A percentile compares a stretch with the other conserved stretches of the same genome.
phyloP scores from a whole-genome alignment of 2,329 filamentous ascomycete genomes.

The Sordariomycetes sp. region DNA sequence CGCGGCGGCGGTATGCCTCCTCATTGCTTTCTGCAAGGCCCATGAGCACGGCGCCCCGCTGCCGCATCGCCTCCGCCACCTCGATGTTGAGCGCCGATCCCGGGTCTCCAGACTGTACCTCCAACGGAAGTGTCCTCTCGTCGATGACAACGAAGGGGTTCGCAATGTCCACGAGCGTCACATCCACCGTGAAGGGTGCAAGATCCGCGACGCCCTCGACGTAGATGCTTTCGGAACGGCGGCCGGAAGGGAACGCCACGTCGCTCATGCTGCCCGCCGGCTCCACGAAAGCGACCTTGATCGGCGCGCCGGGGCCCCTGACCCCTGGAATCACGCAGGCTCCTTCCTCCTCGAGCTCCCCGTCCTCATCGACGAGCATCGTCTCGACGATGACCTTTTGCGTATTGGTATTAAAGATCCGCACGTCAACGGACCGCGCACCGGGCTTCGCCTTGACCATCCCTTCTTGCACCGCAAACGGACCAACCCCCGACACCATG shows the following conservation, averaged over 20 bases:
- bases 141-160: conserved; percentile 36
- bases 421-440: conserved; percentile 15
- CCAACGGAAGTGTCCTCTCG: conserved; percentile 9
- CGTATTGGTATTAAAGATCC: conserved; percentile 52
- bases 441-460: conserved; percentile 14
- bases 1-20: conserved; percentile 15
- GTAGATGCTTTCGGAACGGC: conserved; percentile 27
- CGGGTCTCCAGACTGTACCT: background rate
- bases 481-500: conserved; percentile 45
- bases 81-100: conserved; percentile 6
- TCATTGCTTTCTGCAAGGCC: conserved; percentile 30
- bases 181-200: conserved; percentile 15
- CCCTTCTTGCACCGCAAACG: conserved; percentile 42
- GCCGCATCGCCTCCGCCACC: conserved; percentile 36
- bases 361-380: conserved; percentile 31
- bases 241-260: conserved; percentile 42
- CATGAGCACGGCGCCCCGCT: conserved; percentile 41
- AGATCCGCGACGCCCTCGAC: conserved; percentile 14
- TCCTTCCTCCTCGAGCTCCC: conserved; percentile 32
- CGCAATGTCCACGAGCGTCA: conserved; percentile 20
- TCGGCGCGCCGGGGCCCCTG: conserved; percentile 32
- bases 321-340: conserved; percentile 47
- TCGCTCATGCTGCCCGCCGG: conserved; percentile 49
- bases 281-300: conserved; percentile 43
- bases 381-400: conserved; percentile 38